Percentiles rank a stretch among this genome's conserved stretches.
phyloP scores from a whole-genome alignment of 1,139 yeast genomes.

The Saccharomyces pastorianus region DNA sequence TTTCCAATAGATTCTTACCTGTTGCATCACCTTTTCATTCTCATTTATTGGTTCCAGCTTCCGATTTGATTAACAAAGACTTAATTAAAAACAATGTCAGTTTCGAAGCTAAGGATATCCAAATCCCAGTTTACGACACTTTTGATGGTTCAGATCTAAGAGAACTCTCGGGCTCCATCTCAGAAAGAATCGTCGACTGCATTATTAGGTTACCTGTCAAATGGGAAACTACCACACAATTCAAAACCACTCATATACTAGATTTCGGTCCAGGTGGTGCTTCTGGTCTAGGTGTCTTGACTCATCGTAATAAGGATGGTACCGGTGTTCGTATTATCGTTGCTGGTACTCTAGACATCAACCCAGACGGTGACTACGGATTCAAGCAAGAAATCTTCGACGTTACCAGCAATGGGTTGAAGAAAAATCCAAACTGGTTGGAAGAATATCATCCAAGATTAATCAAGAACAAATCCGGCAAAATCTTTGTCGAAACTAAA shows the following conservation, averaged over 20 bases:
- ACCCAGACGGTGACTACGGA: constrained; percentile 69
- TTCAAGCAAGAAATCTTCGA: constrained; percentile 93
- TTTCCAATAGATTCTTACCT: constrained; percentile 89
- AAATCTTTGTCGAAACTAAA: constrained; percentile 82
- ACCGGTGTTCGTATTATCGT: constrained; percentile 91
- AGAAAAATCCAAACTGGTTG: constrained; percentile 88
- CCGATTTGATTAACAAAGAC: constrained; percentile 57
- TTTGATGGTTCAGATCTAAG: constrained; percentile 77
- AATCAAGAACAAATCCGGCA: constrained; percentile 63
- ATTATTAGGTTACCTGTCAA: constrained; percentile 85
- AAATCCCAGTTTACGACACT: constrained; percentile 89
- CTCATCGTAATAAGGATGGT: constrained; percentile 97
- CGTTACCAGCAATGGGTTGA: constrained; percentile 52
- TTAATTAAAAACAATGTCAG: constrained; percentile 49
- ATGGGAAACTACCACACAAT: constrained; percentile 87
- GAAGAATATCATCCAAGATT: constrained; percentile 80
- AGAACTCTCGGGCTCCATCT: constrained; percentile 41
- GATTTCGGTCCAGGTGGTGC: constrained; percentile 99
- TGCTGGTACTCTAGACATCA: constrained; percentile 81
- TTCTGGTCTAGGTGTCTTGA: constrained; percentile 90
- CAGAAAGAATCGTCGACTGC: constrained; percentile 63
- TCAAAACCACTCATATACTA: constrained; percentile 74
- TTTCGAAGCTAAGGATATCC: constrained; percentile 48
- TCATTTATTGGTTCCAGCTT: constrained; percentile 68
- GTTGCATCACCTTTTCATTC: constrained; percentile 97